Base-by-base conservation (phyloP, 75 land plant genomes). In the Selaginella moellendorffii region DNA sequence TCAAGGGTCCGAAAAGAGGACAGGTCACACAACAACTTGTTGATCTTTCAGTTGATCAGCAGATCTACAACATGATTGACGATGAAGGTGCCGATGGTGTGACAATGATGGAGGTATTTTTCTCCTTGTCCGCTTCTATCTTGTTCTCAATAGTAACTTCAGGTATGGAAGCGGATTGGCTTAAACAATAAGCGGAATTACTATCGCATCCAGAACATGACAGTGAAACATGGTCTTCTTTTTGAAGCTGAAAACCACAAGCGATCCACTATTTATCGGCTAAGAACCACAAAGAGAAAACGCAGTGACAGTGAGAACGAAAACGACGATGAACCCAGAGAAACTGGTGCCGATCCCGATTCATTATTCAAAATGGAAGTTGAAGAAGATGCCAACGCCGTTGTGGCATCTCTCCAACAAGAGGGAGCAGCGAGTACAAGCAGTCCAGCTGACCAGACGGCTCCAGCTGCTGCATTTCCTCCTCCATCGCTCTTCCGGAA, bases 11-110 rank as follows among this genome's bases (percentile, higher is more conserved):
- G 30, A 85, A 78, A 61, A 76, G 78, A 53, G 82, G 79, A 14
- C 81, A 77, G 54, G 54, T 75, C 0, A 83, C 82, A 54, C 82
- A 93, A 0, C 95, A 86, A 66, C 73, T 85, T 62, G 76, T 81
- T 28, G 99, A 95, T 63, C 82, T 84, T 65, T 81, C 87, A 8
- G 63, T 89, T 52, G 85, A 86, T 36, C 83, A 77, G 52, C 87
- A 86, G 71, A 86, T 95, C 23, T 86, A 82, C 79, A 90, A 95
- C 51, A 72, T 86, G 63, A 70, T 95, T 79, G 82, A 82, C 53
- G 72, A 77, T 62, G 80, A 52, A 65, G 96, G 96, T 52, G 62
- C 78, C 54, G 80, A 80, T 27, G 99, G 99, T 61, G 53, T 86
- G 61, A 70, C 82, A 27, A 63, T 82, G 42, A 67, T 71, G 52